Evolutionary conservation across 192 early-diverging fungal genomes (phyloP).

Genomic region (Globomyces pollinis-pini): DNA sequence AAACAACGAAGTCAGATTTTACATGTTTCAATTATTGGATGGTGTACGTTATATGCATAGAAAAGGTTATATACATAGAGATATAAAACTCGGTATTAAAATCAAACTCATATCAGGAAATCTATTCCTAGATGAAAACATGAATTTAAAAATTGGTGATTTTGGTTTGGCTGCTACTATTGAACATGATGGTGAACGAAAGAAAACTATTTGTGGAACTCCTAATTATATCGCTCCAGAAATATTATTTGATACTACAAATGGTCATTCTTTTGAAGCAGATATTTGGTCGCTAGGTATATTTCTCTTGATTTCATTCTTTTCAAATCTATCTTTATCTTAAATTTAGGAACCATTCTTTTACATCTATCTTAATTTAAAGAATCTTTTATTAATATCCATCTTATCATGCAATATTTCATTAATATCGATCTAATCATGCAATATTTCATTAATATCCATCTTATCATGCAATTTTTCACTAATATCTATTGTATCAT

Average conservation of each 20-base stretch:
- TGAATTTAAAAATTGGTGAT: slow-evolving; percentile 88
- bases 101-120: too few relatives aligned
- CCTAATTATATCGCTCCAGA: slow-evolving; percentile 98
- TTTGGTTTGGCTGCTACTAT: slow-evolving; percentile 89
- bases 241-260: slow-evolving; percentile 66
- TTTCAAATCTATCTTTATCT: not conserved
- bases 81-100: slow-evolving; percentile 94
- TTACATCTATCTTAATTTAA: too few relatives aligned
- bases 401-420: too few relatives aligned
- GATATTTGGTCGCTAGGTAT: slow-evolving; percentile 85
- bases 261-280: slow-evolving; percentile 86
- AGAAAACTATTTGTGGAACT: slow-evolving; percentile 91
- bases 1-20: slow-evolving; percentile 85
- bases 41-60: slow-evolving; percentile 78
- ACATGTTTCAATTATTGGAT: slow-evolving; percentile 71
- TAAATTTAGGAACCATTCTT: too few relatives aligned
- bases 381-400: too few relatives aligned
- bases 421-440: too few relatives aligned
- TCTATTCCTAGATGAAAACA: slow-evolving; percentile 70
- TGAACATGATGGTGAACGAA: slow-evolving; percentile 72
- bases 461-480: too few relatives aligned
- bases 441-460: too few relatives aligned
- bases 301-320: slow-evolving; percentile 85
- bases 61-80: slow-evolving; percentile 78
- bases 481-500: too few relatives aligned